phyloP scores from a whole-genome alignment of 305 asterid genomes.

The Fraxinus paxiana region DNA sequence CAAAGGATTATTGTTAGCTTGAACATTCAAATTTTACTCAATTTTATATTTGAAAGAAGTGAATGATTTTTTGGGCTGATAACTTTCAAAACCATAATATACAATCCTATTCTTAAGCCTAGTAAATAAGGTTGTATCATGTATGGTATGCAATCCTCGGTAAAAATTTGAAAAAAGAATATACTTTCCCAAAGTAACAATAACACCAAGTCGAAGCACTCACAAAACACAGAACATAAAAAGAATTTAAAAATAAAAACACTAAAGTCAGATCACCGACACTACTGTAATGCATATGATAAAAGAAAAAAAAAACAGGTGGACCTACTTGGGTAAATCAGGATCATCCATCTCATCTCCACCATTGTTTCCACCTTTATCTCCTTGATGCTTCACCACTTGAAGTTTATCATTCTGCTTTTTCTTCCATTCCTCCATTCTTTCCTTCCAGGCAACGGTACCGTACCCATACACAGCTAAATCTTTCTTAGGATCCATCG shows the following conservation, averaged over 20 bases:
- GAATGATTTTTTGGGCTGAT: background rate
- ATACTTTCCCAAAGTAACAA: constrained; percentile 22
- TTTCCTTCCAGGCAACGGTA: constrained; percentile 92
- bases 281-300: constrained; percentile 30
- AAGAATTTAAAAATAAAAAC: constrained; percentile 8
- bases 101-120: background rate
- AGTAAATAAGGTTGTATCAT: background rate
- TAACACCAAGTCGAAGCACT: constrained; percentile 24
- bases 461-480: constrained; percentile 95
- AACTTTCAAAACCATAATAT: background rate
- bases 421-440: constrained; percentile 98
- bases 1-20: constrained; percentile 3
- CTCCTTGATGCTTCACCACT: constrained; percentile 85
- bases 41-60: background rate
- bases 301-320: constrained; percentile 16
- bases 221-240: background rate
- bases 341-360: constrained; percentile 83
- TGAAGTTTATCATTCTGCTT: constrained; percentile 83
- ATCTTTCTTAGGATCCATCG: constrained; percentile 97
- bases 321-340: constrained; percentile 87
- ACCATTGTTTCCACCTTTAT: constrained; percentile 40
- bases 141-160: constrained; percentile 14
- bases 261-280: constrained; percentile 49
- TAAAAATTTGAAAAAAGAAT: constrained; percentile 10
- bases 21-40: background rate